phyloP scores from a whole-genome alignment of 768 basidiomycete species.

The Lactarius quietus region DNA sequence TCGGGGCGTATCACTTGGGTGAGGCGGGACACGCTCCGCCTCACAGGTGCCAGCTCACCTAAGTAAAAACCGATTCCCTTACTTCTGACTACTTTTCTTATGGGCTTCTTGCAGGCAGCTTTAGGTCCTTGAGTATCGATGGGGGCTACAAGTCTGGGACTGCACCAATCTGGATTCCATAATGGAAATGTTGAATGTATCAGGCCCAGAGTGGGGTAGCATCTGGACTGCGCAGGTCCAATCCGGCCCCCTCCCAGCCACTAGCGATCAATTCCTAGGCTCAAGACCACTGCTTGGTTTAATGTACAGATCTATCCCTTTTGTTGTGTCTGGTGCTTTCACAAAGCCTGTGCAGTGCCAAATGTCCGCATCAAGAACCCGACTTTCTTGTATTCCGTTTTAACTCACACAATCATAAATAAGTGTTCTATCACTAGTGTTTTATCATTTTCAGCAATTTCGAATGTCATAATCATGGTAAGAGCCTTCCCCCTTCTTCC shows the following conservation, averaged over 20 bases:
- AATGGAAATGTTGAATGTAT: constrained; percentile 52
- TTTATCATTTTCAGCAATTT: constrained; percentile 45
- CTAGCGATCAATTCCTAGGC: constrained; percentile 33
- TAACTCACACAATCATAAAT: constrained; percentile 49
- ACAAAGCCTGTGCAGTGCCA: constrained; percentile 21
- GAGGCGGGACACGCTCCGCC: constrained; percentile 39
- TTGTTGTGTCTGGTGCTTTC: constrained; percentile 3
- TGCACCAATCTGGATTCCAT: constrained; percentile 49
- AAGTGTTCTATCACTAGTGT: constrained; percentile 40
- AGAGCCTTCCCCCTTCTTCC: constrained; percentile 30
- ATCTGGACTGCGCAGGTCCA: constrained; percentile 43
- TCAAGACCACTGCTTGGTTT: constrained; percentile 37
- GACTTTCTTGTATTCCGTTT: constrained; percentile 44
- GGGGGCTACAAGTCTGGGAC: constrained; percentile 61
- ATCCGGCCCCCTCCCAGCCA: constrained; percentile 30
- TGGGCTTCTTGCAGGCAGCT: constrained; percentile 36
- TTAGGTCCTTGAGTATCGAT: constrained; percentile 51
- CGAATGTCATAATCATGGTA: constrained; percentile 55
- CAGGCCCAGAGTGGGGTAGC: constrained; percentile 35
- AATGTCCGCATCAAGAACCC: constrained; percentile 25
- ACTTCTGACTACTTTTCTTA: constrained; percentile 11
- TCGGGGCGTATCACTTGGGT: constrained; percentile 44
- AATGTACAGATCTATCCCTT: constrained; percentile 31
- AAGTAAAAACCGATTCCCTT: constrained; percentile 21
- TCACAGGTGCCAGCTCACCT: constrained; percentile 15